Evolutionary conservation across 2,329 filamentous ascomycete species (phyloP).

Genomic region (Fusarium kyushuense): DNA sequence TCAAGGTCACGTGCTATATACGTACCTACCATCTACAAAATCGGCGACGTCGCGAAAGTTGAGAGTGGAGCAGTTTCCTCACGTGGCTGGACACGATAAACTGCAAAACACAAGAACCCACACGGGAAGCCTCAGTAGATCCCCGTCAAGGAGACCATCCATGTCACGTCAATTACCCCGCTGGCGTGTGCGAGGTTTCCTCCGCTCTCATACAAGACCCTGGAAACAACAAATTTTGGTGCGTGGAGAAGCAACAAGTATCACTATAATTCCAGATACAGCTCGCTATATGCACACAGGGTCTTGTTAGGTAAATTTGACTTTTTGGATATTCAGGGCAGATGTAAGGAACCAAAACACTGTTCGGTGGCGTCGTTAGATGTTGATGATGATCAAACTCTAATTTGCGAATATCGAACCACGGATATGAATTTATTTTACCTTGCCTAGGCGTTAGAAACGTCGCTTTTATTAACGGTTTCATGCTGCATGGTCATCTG

Average conservation of each 20-base stretch:
- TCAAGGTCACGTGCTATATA: constrained; percentile 29
- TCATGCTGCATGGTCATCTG: constrained; percentile 18
- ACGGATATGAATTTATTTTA: constrained; percentile 9
- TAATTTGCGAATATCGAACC: constrained; percentile 18
- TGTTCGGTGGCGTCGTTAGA: constrained; percentile 27
- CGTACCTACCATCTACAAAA: neutral
- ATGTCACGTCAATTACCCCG: constrained; percentile 40
- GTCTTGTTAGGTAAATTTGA: constrained; percentile 18
- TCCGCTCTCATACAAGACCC: constrained; percentile 34
- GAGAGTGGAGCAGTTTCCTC: constrained; percentile 11
- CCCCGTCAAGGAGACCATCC: constrained; percentile 38
- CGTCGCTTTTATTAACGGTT: constrained; percentile 22
- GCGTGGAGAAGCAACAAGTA: constrained; percentile 26
- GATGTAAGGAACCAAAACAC: constrained; percentile 9
- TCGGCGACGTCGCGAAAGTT: neutral
- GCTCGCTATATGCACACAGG: constrained; percentile 13
- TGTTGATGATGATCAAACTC: constrained; percentile 17
- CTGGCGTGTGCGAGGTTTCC: constrained; percentile 36
- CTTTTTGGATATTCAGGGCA: constrained; percentile 8
- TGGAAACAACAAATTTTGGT: constrained; percentile 25
- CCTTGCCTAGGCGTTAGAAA: constrained; percentile 14
- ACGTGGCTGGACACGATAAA: constrained; percentile 30
- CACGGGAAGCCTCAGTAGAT: constrained; percentile 34
- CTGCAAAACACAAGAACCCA: constrained; percentile 40
- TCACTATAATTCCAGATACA: constrained; percentile 3